Evolutionary conservation across 2,329 filamentous ascomycete genomes (phyloP).

Genomic region (Calonectria pseudoturangicola): DNA sequence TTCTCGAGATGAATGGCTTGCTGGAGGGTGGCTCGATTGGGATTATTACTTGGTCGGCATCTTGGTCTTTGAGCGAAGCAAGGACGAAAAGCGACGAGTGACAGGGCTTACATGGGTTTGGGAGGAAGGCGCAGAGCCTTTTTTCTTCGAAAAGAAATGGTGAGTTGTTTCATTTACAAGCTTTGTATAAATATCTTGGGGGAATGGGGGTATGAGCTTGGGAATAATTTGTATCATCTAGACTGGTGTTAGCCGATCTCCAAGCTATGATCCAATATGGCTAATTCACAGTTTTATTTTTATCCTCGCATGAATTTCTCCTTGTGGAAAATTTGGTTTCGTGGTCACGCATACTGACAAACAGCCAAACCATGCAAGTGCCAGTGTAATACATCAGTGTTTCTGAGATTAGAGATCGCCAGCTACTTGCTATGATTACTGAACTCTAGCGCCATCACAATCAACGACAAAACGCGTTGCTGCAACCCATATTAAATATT

Average conservation of each 20-base stretch:
- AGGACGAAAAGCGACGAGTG: background rate
- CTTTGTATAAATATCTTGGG: background rate
- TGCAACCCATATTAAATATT: too few relatives aligned
- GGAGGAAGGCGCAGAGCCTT: conserved; percentile 13
- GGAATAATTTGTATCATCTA: background rate
- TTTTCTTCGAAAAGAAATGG: background rate
- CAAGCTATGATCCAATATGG: background rate
- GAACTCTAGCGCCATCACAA: too few relatives aligned
- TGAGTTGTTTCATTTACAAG: background rate
- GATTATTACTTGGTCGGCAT: conserved; percentile 16
- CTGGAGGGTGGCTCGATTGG: conserved; percentile 11
- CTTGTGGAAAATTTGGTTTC: too few relatives aligned
- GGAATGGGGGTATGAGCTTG: background rate
- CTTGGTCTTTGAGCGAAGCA: background rate
- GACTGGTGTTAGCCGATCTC: background rate
- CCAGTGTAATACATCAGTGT: too few relatives aligned
- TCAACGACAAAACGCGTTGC: too few relatives aligned
- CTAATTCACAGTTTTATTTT: background rate
- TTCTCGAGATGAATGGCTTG: conserved; percentile 19
- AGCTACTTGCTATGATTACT: too few relatives aligned
- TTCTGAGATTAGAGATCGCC: too few relatives aligned
- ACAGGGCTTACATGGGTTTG: conserved; percentile 9
- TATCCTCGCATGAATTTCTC: background rate
- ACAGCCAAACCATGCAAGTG: too few relatives aligned
- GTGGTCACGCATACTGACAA: too few relatives aligned